A percentile compares a stretch with the other conserved stretches of the same genome.
These are phyloP conservation scores for Aplosporella prunicola DNA, from an alignment of 2,329 filamentous ascomycete species.

Conservation along the genomic window DNA sequence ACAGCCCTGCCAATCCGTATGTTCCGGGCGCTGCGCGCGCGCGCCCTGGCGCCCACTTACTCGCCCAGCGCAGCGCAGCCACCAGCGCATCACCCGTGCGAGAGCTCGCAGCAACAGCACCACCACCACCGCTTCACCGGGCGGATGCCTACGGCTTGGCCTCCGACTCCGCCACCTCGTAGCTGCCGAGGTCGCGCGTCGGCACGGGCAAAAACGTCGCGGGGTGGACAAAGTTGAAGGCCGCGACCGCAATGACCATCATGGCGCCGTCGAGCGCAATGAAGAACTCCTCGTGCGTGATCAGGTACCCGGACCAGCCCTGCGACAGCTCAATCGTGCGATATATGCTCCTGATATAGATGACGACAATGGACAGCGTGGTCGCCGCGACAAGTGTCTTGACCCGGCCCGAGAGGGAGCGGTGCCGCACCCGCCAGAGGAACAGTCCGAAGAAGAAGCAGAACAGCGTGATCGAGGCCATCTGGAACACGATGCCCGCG, in stretches of 20 bases:
- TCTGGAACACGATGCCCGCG: constrained; percentile 50
- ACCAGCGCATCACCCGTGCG: no score
- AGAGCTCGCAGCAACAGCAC: no score
- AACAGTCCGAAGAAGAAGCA: constrained; percentile 41
- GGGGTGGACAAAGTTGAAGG: constrained; percentile 7
- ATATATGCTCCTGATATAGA: constrained; percentile 42
- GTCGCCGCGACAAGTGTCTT: constrained; percentile 27
- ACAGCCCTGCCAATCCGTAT: no score
- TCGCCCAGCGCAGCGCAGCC: no score
- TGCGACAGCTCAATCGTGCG: constrained; percentile 42
- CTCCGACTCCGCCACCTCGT: no score
- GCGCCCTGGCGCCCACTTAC: no score
- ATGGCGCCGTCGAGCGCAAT: constrained; percentile 41
- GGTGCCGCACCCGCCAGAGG: constrained; percentile 24
- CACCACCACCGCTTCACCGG: no score
- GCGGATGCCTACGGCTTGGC: no score
- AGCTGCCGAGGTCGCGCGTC: no score
- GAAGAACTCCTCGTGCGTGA: constrained; percentile 42
- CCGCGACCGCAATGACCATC: constrained; percentile 43
- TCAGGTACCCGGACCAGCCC: constrained; percentile 42
- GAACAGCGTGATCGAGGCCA: constrained; percentile 47
- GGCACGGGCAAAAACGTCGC: neutral
- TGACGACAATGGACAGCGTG: constrained; percentile 33
- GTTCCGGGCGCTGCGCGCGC: no score
- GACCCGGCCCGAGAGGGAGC: neutral